Base-by-base conservation (phyloP, 768 basidiomycete species). In the Russula emetica region DNA sequence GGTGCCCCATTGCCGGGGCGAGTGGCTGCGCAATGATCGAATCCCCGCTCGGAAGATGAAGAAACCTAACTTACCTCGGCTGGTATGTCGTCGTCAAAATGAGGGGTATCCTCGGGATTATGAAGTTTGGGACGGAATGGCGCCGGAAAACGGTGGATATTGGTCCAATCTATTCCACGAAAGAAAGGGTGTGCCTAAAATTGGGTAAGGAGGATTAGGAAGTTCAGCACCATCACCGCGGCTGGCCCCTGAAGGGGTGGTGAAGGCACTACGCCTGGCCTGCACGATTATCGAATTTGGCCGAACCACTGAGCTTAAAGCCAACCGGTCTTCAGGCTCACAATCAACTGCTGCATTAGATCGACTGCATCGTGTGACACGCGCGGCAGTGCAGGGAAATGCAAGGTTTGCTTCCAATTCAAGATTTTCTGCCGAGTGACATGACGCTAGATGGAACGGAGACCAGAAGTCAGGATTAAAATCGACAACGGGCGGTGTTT, bases 391-490 rank as follows among this genome's bases (percentile, higher is more conserved):
- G 28, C 28, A 28, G 28, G 28, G 4, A 28, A 28, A 28, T 4
- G 28, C 28, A 28, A 28, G 28, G 28, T 2, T 28, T 28, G 4
- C 4, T 28, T 28, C 4, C 28, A 28, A 28, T 2, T 28, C 28
- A 28, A 28, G 28, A 28, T 28, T 4, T 28, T 28, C 28, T 28
- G 28, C 28, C 28, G 28, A 28, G 92, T 81, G 84, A 63, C 93
- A 94, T 65, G 86, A 83, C 28, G 85, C 75, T n/a, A n/a, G n/a
- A 6, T 94, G 93, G 76, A 98, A 98, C 63, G 88, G n/a, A n/a
- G n/a, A n/a, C 87, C 68, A 98, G 81, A 98, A 78, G 94, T 94
- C 70, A 98, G 78, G 74, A 98, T 98, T n/a, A n/a, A n/a, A n/a
- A n/a, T n/a, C n/a, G n/a, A n/a, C n/a, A n/a, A n/a, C n/a, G n/a